Evolutionary conservation across 169 alveolate genomes (phyloP).

Genomic region (Plasmodium vivax): DNA sequence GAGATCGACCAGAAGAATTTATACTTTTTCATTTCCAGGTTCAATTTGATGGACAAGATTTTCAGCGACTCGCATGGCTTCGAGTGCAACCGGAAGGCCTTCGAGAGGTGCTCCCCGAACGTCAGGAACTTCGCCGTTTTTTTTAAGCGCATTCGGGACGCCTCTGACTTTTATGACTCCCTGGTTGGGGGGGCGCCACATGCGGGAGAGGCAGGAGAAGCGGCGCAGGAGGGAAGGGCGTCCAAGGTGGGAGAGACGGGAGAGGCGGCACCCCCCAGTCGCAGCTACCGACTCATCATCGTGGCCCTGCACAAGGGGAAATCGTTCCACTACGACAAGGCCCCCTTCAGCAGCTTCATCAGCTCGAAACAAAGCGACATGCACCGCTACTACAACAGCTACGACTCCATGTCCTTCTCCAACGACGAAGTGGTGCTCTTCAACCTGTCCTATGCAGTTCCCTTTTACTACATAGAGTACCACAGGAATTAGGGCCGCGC

Average conservation of each 20-base stretch:
- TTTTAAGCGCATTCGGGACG: constrained; percentile 46
- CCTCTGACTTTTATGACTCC: constrained; percentile 49
- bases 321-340: constrained; percentile 34
- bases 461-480: constrained; percentile 64
- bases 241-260: too few species aligned
- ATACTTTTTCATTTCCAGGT: constrained; percentile 32
- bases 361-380: constrained; percentile 9
- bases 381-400: constrained; percentile 37
- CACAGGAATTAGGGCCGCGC: not conserved
- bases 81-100: constrained; percentile 37
- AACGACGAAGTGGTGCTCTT: constrained; percentile 42
- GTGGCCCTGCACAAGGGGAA: constrained; percentile 68
- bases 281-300: constrained; percentile 38
- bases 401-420: constrained; percentile 43
- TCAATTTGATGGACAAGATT: constrained; percentile 63
- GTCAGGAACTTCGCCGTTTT: constrained; percentile 43
- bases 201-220: not conserved
- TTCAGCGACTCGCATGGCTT: constrained; percentile 67
- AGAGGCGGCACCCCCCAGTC: not conserved
- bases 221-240: not conserved
- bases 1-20: constrained; percentile 47
- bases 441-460: constrained; percentile 64
- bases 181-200: not conserved
- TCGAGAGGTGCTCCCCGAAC: constrained; percentile 20
- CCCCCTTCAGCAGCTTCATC: constrained; percentile 16